phyloP scores from a whole-genome alignment of 257 asterid species.

The Solanum tarijense region DNA sequence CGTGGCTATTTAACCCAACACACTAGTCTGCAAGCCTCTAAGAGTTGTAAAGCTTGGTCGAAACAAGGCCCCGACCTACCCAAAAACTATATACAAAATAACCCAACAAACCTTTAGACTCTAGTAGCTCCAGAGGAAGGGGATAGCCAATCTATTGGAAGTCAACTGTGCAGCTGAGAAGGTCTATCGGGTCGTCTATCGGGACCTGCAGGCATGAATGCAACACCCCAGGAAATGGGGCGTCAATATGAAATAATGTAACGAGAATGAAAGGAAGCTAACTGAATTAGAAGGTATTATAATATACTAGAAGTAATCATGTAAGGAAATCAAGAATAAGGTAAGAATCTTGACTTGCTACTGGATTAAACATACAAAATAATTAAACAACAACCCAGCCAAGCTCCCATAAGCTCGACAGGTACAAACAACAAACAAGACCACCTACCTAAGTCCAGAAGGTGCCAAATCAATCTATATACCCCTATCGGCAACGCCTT shows the following conservation, averaged over 20 bases:
- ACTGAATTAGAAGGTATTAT: no score
- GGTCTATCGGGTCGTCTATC: background rate
- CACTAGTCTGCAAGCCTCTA: background rate
- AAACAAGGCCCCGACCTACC: background rate
- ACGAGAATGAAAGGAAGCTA: background rate
- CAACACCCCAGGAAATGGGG: no score
- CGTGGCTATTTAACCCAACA: background rate
- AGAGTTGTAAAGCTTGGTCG: no score
- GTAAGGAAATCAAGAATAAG: no score
- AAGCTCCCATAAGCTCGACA: background rate
- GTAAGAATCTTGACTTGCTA: background rate
- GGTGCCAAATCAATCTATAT: background rate
- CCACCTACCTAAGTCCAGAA: background rate
- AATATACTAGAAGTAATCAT: background rate
- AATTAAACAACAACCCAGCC: background rate
- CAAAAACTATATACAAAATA: background rate
- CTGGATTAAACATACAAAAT: no score
- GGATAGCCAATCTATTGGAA: background rate
- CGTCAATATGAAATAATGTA: no score
- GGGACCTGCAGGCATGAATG: background rate
- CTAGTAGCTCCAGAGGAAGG: background rate
- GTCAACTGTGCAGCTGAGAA: background rate
- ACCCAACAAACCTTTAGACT: no score
- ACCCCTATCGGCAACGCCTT: background rate
- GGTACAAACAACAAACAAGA: background rate